phyloP scores from a whole-genome alignment of 169 alveolate genomes.

The Babesia caballi region DNA sequence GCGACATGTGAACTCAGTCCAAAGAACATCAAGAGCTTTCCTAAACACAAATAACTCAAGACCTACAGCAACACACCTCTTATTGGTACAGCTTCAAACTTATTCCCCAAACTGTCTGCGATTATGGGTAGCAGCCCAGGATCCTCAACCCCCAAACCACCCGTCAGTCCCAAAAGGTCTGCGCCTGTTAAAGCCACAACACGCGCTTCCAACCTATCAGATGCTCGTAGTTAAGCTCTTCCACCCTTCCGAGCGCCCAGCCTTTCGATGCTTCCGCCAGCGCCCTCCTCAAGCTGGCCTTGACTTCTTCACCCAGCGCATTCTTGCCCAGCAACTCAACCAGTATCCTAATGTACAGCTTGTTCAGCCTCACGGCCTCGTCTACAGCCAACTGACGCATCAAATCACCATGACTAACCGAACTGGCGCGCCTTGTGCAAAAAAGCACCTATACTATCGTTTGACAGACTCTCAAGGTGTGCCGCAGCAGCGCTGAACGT shows the following conservation, averaged over 20 bases:
- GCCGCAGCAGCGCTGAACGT: background rate
- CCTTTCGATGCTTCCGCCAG: background rate
- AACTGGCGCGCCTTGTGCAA: background rate
- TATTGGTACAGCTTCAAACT: too few species aligned
- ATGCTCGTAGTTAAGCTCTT: background rate
- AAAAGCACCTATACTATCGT: background rate
- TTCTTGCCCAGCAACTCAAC: slow-evolving; percentile 8
- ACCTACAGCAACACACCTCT: too few species aligned
- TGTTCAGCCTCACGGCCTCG: slow-evolving; percentile 7
- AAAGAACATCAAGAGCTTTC: background rate
- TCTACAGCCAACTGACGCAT: background rate
- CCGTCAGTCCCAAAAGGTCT: slow-evolving; percentile 6
- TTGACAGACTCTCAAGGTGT: background rate
- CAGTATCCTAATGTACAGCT: slow-evolving; percentile 3
- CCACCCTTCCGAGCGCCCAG: background rate
- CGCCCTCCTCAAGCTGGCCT: background rate
- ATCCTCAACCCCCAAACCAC: slow-evolving; percentile 4
- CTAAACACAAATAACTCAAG: background rate
- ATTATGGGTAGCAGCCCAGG: background rate
- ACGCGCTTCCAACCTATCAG: background rate
- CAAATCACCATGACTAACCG: background rate
- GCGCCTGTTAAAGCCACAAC: background rate
- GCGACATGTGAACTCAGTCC: slow-evolving; percentile 1
- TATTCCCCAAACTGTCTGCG: background rate
- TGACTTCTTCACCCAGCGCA: background rate